A percentile compares a stretch with the other conserved stretches of the same genome.
These are phyloP conservation scores for Dictyostelium purpureum DNA, from an alignment of 78 protist genomes.

Conservation along the genomic window DNA sequence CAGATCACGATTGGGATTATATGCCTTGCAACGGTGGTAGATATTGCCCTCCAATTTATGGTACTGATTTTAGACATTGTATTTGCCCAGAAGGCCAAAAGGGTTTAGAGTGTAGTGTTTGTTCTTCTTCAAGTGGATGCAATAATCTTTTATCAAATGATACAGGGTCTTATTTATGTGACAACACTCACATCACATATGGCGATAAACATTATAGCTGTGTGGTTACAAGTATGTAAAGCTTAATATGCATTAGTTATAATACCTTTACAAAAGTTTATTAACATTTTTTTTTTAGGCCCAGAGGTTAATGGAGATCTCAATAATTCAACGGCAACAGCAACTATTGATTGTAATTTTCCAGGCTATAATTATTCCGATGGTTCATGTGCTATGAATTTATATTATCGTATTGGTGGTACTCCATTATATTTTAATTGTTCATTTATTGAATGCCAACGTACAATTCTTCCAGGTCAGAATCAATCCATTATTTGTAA, in stretches of 20 bases:
- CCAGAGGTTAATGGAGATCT: constrained; percentile 37
- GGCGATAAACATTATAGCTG: constrained; percentile 23
- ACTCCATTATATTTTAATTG: constrained; percentile 58
- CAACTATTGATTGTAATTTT: constrained; percentile 37
- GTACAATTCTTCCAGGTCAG: constrained; percentile 27
- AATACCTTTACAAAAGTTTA: background rate
- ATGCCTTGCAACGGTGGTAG: constrained; percentile 43
- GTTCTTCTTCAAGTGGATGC: background rate
- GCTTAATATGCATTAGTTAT: background rate
- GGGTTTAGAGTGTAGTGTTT: constrained; percentile 53
- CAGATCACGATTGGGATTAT: constrained; percentile 33
- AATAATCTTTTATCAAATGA: background rate
- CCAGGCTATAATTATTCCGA: background rate
- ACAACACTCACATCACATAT: background rate
- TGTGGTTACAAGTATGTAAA: constrained; percentile 41
- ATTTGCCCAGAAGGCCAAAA: constrained; percentile 7
- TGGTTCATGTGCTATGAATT: constrained; percentile 45
- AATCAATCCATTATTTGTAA: constrained; percentile 19
- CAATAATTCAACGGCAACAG: constrained; percentile 46
- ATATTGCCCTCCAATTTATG: constrained; percentile 45
- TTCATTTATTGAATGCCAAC: background rate
- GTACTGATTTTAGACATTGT: background rate
- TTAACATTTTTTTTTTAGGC: background rate
- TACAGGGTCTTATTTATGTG: background rate
- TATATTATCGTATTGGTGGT: constrained; percentile 24